A percentile compares a stretch with the other conserved stretches of the same genome.
Conservation (phyloP, 2,329 filamentous ascomycete species). For the Pseudofabraea citricarpa region DNA sequence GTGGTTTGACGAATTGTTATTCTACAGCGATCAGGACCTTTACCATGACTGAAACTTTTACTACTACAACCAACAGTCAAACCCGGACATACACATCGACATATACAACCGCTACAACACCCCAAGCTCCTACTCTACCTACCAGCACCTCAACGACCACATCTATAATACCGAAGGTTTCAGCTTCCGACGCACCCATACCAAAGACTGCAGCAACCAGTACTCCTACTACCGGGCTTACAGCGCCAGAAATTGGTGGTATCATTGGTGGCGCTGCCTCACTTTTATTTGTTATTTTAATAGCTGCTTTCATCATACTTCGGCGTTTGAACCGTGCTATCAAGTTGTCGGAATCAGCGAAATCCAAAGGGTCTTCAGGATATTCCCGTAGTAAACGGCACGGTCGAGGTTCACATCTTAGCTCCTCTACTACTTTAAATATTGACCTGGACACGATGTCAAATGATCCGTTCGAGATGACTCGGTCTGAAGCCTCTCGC, state of each 20-base stretch:
- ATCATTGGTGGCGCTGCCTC: constrained; percentile 47
- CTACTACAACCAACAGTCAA: constrained; percentile 38
- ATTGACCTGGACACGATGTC: constrained; percentile 19
- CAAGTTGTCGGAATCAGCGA: constrained; percentile 28
- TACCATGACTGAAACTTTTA: constrained; percentile 38
- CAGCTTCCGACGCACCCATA: constrained; percentile 12
- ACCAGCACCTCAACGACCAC: constrained; percentile 4
- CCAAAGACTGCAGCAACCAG: constrained; percentile 25
- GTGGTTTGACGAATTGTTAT: constrained; percentile 43
- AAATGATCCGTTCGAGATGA: constrained; percentile 25
- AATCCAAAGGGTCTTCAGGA: constrained; percentile 8
- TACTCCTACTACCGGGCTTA: constrained; percentile 20
- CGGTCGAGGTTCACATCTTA: constrained; percentile 6
- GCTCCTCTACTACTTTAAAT: constrained; percentile 7
- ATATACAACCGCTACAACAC: constrained; percentile 32
- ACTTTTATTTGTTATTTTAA: constrained; percentile 42
- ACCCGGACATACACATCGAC: constrained; percentile 34
- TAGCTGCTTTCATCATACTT: constrained; percentile 44
- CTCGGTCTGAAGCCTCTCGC: constrained; percentile 10
- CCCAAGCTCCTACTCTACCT: constrained; percentile 22
- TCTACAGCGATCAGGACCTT: constrained; percentile 40
- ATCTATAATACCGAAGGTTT: constrained; percentile 15
- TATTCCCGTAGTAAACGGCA: constrained; percentile 10
- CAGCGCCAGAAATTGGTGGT: constrained; percentile 40
- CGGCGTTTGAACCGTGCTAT: constrained; percentile 37